Base-by-base conservation (phyloP, 148 eudicot genomes). In the Vaccinium corymbosum region DNA sequence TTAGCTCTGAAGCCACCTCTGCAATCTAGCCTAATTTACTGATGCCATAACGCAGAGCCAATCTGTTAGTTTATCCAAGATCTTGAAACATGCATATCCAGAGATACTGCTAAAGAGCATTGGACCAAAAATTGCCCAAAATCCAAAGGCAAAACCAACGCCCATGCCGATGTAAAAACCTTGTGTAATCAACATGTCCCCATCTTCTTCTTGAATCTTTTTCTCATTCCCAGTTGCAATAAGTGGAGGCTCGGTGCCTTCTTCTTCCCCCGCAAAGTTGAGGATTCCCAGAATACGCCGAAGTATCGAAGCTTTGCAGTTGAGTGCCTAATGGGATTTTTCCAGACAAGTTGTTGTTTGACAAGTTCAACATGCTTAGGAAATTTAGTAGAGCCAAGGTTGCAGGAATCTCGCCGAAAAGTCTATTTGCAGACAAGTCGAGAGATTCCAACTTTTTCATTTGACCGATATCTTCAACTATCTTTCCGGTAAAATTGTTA, bases 311-410 rank as follows among this genome's bases (percentile, higher is more conserved):
- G 50, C 85, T 75, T 35, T 78, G 86, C 17, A 88, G 25, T 53
- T 88, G 86, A 64, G 88, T 84, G 57, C 90, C 57, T 0, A 12
- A 0, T 29, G 90, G 90, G 19, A 86, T 88, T 79, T 66, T 81
- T 32, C 90, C 90, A 0, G 78, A 76, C 56, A 88, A 79, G 12
- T 84, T 48, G 55, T 88, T 88, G 27, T 56, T 4, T 5, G 90
- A 88, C 83, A 88, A 78, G 80, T 88, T 71, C 75, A 88, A 27
- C 55, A 20, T 56, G 27, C 80, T 50, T 20, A 88, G 86, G 17
- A 62, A 74, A 64, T 55, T 82, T 22, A 85, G 51, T 38, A 6
- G 12, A 48, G 86, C 74, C 19, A 88, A 3, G 76, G 86, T 51
- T 76, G 79, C 4, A n/a, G 90, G 88, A 81, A 88, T 81, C 66